Evolutionary conservation across 169 alveolate species (phyloP).

Genomic region (Toxoplasma gondii): DNA sequence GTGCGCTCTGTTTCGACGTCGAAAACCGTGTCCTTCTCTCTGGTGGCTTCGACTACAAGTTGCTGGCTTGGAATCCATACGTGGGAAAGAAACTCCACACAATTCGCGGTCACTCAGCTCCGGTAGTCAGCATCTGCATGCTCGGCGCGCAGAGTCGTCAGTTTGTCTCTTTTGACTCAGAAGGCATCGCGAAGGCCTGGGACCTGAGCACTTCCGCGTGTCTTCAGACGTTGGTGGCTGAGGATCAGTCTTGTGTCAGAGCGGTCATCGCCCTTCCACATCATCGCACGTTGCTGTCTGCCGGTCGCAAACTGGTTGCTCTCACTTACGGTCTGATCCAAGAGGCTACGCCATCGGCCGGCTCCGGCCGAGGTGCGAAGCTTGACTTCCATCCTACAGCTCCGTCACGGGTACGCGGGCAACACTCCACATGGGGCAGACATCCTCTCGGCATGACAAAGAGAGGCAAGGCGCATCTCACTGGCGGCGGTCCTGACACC

Average conservation of each 20-base stretch:
- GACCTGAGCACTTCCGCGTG: slow-evolving; percentile 78
- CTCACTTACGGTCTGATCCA: slow-evolving; percentile 67
- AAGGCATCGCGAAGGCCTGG: slow-evolving; percentile 81
- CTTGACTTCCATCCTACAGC: background rate
- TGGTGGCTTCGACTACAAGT: slow-evolving; percentile 51
- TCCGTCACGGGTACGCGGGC: background rate
- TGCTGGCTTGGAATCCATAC: slow-evolving; percentile 81
- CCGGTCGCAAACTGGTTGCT: slow-evolving; percentile 74
- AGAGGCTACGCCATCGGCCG: background rate
- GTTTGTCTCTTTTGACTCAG: slow-evolving; percentile 78
- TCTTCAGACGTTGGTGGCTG: slow-evolving; percentile 74
- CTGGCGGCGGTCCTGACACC: background rate
- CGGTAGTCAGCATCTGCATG: slow-evolving; percentile 78
- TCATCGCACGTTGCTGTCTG: slow-evolving; percentile 76
- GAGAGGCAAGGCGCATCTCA: background rate
- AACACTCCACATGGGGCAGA: too few species aligned
- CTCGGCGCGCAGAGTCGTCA: slow-evolving; percentile 65
- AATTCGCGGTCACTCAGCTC: slow-evolving; percentile 79
- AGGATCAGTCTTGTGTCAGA: slow-evolving; percentile 71
- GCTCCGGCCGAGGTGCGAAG: background rate
- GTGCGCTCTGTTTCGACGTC: slow-evolving; percentile 21
- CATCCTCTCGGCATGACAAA: background rate
- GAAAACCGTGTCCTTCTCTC: slow-evolving; percentile 24
- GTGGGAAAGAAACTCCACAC: slow-evolving; percentile 73
- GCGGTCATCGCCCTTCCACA: slow-evolving; percentile 75